phyloP scores from a whole-genome alignment of 2,329 filamentous ascomycete genomes.

The Immersiporthe knoxdaviesiana region DNA sequence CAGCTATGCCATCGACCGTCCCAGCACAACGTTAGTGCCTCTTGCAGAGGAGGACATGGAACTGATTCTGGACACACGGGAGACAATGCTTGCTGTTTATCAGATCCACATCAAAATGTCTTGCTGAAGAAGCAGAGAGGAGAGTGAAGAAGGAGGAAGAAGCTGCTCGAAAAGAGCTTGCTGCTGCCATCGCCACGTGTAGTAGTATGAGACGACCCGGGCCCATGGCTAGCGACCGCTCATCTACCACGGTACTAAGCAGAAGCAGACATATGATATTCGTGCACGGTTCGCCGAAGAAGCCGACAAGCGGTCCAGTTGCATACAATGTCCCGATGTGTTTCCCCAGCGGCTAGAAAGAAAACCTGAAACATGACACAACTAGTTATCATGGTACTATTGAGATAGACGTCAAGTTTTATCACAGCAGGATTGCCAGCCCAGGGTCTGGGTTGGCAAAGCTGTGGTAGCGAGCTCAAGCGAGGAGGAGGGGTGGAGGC shows the following conservation, averaged over 20 bases:
- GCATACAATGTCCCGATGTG: background rate
- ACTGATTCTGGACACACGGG: background rate
- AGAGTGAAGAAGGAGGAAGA: background rate
- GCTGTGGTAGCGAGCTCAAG: background rate
- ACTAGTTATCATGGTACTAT: background rate
- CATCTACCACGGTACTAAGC: background rate
- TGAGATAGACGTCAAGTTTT: background rate
- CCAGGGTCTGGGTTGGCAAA: background rate
- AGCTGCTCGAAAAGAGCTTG: background rate
- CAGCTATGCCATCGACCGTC: background rate
- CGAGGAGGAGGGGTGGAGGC: too few species aligned
- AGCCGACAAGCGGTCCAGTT: background rate
- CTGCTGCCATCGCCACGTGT: background rate
- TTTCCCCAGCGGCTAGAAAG: background rate
- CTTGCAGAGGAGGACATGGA: background rate
- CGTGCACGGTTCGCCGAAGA: background rate
- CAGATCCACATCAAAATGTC: background rate
- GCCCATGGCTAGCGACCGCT: background rate
- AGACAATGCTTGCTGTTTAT: background rate
- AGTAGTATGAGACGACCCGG: background rate
- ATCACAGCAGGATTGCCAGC: background rate
- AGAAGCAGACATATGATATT: background rate
- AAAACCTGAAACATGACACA: slow-evolving; percentile 1
- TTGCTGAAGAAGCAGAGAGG: background rate
- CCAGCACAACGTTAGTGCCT: background rate